Percentiles rank a stretch among this genome's conserved stretches.
phyloP scores from a whole-genome alignment of 495 filamentous ascomycete genomes.

The Friedmanniomyces endolithicus region DNA sequence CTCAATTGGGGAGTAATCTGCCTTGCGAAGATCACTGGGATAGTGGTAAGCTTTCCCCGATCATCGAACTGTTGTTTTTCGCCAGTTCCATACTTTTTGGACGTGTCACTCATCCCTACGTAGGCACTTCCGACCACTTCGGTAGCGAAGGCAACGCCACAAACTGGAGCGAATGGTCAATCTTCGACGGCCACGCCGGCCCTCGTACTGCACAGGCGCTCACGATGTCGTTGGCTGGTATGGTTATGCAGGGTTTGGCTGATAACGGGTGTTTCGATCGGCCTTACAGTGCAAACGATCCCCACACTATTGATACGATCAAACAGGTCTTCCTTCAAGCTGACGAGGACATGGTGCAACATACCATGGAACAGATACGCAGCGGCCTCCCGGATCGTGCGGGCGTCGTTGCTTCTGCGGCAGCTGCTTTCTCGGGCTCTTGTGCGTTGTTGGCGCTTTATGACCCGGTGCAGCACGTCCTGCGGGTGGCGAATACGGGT shows the following conservation, averaged over 20 bases:
- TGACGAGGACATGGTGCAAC: constrained; percentile 37
- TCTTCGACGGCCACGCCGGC: constrained; percentile 17
- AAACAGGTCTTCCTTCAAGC: constrained; percentile 37
- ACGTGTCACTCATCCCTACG: too few species aligned
- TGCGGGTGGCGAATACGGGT: constrained; percentile 48
- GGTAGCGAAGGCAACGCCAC: neutral
- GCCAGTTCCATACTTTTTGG: neutral
- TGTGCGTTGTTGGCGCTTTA: constrained; percentile 49
- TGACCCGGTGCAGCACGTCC: constrained; percentile 35
- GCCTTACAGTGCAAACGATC: constrained; percentile 10
- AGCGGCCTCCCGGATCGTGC: constrained; percentile 1
- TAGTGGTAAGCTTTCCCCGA: neutral
- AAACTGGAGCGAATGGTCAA: constrained; percentile 9
- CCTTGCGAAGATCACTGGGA: constrained; percentile 11
- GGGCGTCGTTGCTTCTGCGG: neutral
- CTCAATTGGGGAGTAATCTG: constrained; percentile 11
- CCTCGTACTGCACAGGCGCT: constrained; percentile 8
- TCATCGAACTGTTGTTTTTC: too few species aligned
- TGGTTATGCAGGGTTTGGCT: neutral
- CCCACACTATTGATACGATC: constrained; percentile 28
- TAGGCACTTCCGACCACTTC: too few species aligned
- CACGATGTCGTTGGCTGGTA: neutral
- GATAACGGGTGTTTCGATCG: constrained; percentile 1
- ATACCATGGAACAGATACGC: constrained; percentile 39
- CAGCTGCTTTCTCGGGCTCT: constrained; percentile 33